These are phyloP conservation scores for Globisporangium takayamanum DNA, from an alignment of 352 stramenopile genomes.

Conservation along the genomic window DNA sequence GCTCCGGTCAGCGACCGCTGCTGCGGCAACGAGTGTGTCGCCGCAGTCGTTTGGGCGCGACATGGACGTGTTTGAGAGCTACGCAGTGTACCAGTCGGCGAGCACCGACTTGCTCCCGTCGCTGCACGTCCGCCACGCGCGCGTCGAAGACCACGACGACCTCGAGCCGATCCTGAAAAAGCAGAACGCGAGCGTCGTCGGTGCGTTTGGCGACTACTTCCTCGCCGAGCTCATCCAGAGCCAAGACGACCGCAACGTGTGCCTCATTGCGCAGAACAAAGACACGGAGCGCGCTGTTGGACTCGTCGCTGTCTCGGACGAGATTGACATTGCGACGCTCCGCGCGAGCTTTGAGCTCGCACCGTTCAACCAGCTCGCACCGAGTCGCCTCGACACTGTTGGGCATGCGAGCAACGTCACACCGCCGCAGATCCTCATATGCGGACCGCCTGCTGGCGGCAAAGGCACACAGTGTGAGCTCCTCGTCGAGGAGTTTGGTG, in stretches of 20 bases:
- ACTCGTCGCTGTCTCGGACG: slow-evolving; percentile 74
- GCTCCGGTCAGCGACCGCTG: slow-evolving; percentile 8
- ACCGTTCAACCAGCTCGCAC: slow-evolving; percentile 71
- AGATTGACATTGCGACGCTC: slow-evolving; percentile 78
- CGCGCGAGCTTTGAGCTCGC: slow-evolving; percentile 82
- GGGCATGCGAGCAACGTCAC: slow-evolving; percentile 23
- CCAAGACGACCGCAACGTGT: slow-evolving; percentile 84
- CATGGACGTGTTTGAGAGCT: slow-evolving; percentile 34
- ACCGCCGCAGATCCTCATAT: slow-evolving; percentile 38
- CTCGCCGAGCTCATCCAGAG: slow-evolving; percentile 88
- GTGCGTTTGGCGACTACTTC: slow-evolving; percentile 89
- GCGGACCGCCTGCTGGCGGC: slow-evolving; percentile 80
- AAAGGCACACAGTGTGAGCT: slow-evolving; percentile 95
- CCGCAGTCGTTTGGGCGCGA: slow-evolving; percentile 16
- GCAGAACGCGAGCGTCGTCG: slow-evolving; percentile 57
- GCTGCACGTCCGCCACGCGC: slow-evolving; percentile 51
- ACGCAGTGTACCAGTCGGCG: slow-evolving; percentile 40
- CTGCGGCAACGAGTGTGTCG: slow-evolving; percentile 13
- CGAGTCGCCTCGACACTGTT: slow-evolving; percentile 17
- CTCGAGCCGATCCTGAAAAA: slow-evolving; percentile 57
- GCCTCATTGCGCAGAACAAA: slow-evolving; percentile 53
- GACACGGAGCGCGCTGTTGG: slow-evolving; percentile 51
- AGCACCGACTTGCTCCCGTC: slow-evolving; percentile 29
- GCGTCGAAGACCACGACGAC: slow-evolving; percentile 81
- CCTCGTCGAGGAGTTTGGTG: slow-evolving; percentile 76